Evolutionary conservation across 768 basidiomycete species (phyloP).

Genomic region (Cystobasidium onofrii): DNA sequence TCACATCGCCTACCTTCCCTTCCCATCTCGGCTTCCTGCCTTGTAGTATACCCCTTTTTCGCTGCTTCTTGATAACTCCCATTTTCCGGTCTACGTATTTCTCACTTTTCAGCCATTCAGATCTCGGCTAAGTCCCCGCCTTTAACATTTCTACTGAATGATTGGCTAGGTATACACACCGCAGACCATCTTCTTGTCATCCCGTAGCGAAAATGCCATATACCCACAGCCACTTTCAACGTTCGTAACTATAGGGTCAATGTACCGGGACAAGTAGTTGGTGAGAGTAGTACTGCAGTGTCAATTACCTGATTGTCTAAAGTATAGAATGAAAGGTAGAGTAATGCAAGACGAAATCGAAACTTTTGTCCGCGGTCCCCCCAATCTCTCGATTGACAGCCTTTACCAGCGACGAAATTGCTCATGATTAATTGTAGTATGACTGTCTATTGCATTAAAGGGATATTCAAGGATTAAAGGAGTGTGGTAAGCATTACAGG

Average conservation of each 20-base stretch:
- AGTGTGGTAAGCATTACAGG: too few species aligned
- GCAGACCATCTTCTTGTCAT: background rate
- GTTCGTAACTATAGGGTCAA: background rate
- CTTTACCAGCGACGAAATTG: too few species aligned
- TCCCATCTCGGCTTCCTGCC: background rate
- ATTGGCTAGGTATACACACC: background rate
- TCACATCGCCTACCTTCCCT: too few species aligned
- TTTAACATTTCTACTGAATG: too few species aligned
- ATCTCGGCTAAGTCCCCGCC: background rate
- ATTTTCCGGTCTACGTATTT: background rate
- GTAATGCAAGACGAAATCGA: background rate
- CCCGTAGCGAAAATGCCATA: background rate
- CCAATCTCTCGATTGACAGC: too few species aligned
- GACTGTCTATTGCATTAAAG: background rate
- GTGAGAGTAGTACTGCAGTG: background rate
- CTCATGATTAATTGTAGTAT: background rate
- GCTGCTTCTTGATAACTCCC: background rate
- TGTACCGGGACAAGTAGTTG: background rate
- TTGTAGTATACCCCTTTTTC: constrained; percentile 1
- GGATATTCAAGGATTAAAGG: too few species aligned
- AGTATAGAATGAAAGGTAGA: background rate
- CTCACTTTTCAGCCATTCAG: background rate
- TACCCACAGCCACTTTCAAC: background rate
- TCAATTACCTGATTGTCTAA: background rate
- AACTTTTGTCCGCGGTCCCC: background rate